Base-by-base conservation (phyloP, 495 filamentous ascomycete species). In the Hypomontagnella monticulosa region DNA sequence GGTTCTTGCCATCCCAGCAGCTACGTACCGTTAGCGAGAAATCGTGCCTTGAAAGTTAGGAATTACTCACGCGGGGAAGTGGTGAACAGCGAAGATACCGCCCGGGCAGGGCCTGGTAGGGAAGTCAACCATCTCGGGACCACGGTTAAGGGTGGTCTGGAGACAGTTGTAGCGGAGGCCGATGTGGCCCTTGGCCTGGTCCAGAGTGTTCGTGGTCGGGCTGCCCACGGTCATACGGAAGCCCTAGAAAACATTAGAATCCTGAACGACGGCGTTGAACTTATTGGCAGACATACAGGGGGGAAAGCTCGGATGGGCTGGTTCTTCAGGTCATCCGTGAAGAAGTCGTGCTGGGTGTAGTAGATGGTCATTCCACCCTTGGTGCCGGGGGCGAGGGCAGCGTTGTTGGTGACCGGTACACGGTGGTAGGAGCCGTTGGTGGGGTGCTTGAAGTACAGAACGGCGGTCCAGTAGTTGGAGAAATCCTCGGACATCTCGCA, bases 1-100 rank as follows among this genome's bases (percentile, higher is more conserved):
- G 75, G 67, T 84, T 85, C 70, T 81, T 79, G 51, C 84, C 84
- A 67, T 87, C 84, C 84, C 84, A 86, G 73, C 81, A 81, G 57
- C 79, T 79, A 19, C 23, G 0, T 11, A 38, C 33, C 1, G 76
- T 73, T 10, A 66, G 46, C 41, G 68, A 56, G 40, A 63, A 49
- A 56, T 50, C 16, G 36, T 20, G 10, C 61, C 5, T 41, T 4
- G 47, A 20, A 8, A 18, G 14, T 36, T 37, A 53, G 14, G 4
- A 15, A 37, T 14, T 49, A 72, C 76, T 70, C n/a, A 82, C 78
- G 78, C 68, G n/a, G 82, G 81, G 63, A 83, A 84, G 68, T 83
- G 82, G 64, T 83, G 82, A 14, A 81, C 78, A 1, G 78, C 73
- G 72, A 83, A 82, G 71, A 84, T 81, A 44, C 80, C 80, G 47